A percentile compares a stretch with the other conserved stretches of the same genome.
Conservation (phyloP, 1,284 basidiomycete genomes). For the Melanopsichium pennsylvanicum region DNA sequence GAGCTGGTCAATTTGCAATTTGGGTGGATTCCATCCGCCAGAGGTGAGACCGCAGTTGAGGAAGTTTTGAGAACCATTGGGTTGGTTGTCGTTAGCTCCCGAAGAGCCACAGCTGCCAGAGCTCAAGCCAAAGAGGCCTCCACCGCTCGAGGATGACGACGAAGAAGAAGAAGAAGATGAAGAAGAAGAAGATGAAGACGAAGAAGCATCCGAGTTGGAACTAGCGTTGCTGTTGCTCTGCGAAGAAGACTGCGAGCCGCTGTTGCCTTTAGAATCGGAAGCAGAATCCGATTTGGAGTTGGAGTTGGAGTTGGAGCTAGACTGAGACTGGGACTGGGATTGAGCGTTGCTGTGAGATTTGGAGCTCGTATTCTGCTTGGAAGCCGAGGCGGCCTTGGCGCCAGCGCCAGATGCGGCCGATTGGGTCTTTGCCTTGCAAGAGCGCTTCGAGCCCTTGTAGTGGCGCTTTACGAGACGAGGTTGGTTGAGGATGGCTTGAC, state of each 20-base stretch:
- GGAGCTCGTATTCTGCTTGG: conserved; percentile 22
- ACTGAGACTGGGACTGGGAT: conserved; percentile 10
- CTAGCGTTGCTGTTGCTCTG: not conserved
- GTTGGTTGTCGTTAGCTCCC: conserved; percentile 33
- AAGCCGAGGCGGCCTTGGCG: conserved; percentile 1
- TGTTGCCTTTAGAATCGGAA: conserved; percentile 1
- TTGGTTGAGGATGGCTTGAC: conserved; percentile 33
- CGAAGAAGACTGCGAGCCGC: not conserved
- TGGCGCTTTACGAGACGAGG: conserved; percentile 22
- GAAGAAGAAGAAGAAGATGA: conserved; percentile 10
- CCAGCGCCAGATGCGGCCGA: no score
- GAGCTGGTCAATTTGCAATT: conserved; percentile 42
- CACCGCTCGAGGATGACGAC: conserved; percentile 14
- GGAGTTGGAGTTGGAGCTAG: conserved; percentile 2
- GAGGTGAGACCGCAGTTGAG: conserved; percentile 55
- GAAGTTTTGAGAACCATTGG: conserved; percentile 53
- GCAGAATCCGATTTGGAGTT: conserved; percentile 5
- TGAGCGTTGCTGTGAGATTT: not conserved
- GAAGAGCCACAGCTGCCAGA: conserved; percentile 22
- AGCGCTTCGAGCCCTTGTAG: conserved; percentile 21
- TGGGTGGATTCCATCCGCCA: conserved; percentile 49
- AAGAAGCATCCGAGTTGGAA: conserved; percentile 12
- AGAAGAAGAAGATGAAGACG: conserved; percentile 9
- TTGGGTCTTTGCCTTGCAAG: conserved; percentile 35
- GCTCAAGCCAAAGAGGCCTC: conserved; percentile 38